Percentiles rank a stretch among this genome's conserved stretches.
Evolutionary conservation across 345 rosid genomes (phyloP).

Genomic region (Eucalyptus marginata): DNA sequence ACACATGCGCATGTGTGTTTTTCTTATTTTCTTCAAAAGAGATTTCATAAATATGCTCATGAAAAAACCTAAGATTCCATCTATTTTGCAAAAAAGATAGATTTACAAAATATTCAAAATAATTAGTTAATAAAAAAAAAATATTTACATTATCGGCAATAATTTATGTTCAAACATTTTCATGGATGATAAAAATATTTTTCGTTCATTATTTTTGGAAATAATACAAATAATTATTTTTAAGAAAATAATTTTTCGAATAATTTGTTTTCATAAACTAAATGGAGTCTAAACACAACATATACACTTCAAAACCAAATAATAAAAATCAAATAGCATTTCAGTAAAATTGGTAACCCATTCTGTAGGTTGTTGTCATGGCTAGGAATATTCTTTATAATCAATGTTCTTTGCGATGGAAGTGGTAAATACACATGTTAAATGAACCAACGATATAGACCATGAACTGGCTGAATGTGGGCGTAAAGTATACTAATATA

Average conservation of each 20-base stretch:
- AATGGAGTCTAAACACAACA: neutral
- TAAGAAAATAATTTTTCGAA: too few species aligned
- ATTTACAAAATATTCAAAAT: neutral
- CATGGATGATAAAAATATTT: rapidly evolving
- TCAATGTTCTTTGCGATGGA: neutral
- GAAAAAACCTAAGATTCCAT: neutral
- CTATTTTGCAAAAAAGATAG: neutral
- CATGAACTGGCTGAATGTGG: neutral
- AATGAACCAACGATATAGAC: neutral
- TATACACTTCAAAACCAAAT: neutral
- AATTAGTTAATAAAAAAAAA: too few species aligned
- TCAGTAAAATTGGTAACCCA: neutral
- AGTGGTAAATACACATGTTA: neutral
- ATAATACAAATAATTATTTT: too few species aligned
- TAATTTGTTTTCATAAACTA: too few species aligned
- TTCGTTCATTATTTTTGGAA: neutral
- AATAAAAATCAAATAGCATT: neutral
- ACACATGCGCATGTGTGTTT: neutral
- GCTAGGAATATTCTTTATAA: neutral
- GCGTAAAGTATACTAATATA: neutral
- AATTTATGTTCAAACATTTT: too few species aligned
- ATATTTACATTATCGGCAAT: too few species aligned
- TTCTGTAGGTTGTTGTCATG: neutral
- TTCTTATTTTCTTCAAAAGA: neutral
- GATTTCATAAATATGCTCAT: neutral